Evolutionary conservation across 306 rosid species (phyloP).

Genomic region (Carpinus fangiana): DNA sequence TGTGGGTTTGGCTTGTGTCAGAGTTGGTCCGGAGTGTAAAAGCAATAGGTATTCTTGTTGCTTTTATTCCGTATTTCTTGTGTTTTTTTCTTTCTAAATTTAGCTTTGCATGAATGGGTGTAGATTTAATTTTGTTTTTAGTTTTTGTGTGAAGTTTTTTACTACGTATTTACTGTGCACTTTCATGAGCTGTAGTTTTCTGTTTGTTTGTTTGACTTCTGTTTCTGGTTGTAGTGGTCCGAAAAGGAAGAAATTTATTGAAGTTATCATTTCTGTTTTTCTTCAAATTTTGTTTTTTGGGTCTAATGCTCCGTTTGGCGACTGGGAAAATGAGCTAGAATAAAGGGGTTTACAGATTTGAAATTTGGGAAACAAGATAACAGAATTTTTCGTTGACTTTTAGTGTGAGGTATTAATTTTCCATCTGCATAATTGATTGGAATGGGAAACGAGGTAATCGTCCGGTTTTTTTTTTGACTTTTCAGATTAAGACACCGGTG

Average conservation of each 20-base stretch:
- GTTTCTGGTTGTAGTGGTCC: not conserved
- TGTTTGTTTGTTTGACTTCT: not conserved
- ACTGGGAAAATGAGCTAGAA: conserved; percentile 2
- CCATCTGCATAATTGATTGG: not conserved
- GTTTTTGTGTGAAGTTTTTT: not conserved
- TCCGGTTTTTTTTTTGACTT: not conserved
- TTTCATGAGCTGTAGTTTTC: not conserved
- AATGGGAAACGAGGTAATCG: not conserved
- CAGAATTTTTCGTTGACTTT: not conserved
- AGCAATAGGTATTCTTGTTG: not conserved
- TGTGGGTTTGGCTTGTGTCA: not conserved
- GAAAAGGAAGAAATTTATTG: not conserved
- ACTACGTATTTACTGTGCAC: not conserved
- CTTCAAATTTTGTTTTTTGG: not conserved
- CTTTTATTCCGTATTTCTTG: not conserved
- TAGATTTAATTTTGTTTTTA: not conserved
- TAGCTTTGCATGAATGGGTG: not conserved
- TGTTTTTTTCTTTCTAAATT: not conserved
- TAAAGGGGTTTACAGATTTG: not conserved
- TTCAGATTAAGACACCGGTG: not conserved
- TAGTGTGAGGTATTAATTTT: not conserved
- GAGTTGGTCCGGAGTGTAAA: not conserved
- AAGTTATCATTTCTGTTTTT: not conserved
- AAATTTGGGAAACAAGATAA: not conserved
- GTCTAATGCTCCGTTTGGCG: not conserved